Evolutionary conservation across 208 protist genomes (phyloP).

Genomic region (Leptomonas pyrrhocoris): DNA sequence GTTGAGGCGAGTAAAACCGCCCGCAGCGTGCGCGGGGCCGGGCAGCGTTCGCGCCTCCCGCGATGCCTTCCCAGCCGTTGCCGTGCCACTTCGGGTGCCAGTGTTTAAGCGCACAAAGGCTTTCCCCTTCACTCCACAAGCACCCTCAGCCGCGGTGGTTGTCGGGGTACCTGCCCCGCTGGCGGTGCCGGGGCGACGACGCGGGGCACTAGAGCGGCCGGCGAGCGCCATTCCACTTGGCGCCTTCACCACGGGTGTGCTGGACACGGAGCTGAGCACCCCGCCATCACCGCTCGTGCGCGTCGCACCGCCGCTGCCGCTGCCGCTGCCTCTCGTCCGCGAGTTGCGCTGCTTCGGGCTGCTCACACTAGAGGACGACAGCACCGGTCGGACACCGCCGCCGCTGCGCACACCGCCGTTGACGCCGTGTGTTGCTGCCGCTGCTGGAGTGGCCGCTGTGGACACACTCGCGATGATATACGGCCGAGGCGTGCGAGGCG

Average conservation of each 20-base stretch:
- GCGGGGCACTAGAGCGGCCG: slow-evolving; percentile 14
- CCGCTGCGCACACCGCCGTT: background rate
- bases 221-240: background rate
- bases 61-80: background rate
- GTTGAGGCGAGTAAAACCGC: slow-evolving; percentile 4
- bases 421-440: background rate
- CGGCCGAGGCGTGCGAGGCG: slow-evolving; percentile 25
- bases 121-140: background rate
- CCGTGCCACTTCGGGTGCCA: background rate
- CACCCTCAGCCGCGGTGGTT: background rate
- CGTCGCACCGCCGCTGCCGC: slow-evolving; percentile 6
- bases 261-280: background rate
- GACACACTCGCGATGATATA: slow-evolving; percentile 31
- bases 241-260: slow-evolving; percentile 9
- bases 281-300: slow-evolving; percentile 10
- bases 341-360: slow-evolving; percentile 29
- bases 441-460: slow-evolving; percentile 18
- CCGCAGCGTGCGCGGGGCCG: background rate
- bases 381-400: slow-evolving; percentile 17
- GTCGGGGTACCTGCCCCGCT: background rate
- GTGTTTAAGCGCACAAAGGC: slow-evolving; percentile 1
- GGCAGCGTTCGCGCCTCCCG: background rate
- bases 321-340: no score
- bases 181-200: slow-evolving; percentile 1
- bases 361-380: slow-evolving; percentile 24